Percentiles rank a stretch among this genome's conserved stretches.
Conservation (phyloP, 371 early-diverging fungal genomes). For the Mortierella sp. region DNA sequence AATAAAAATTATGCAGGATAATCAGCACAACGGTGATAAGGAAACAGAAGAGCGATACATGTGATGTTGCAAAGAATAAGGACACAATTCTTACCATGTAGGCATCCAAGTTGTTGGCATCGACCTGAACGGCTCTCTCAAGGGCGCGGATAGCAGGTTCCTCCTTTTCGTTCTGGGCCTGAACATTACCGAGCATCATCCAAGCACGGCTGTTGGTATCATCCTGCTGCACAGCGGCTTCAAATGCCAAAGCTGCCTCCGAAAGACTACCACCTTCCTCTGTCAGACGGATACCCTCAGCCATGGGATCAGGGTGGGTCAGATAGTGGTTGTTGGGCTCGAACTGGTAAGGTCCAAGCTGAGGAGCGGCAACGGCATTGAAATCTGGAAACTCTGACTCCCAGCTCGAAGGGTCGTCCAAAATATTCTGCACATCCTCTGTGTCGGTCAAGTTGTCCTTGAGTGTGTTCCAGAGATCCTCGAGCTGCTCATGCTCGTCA, state of each 20-base stretch:
- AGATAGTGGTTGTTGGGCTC: slow-evolving; percentile 83
- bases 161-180: slow-evolving; percentile 93
- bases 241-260: slow-evolving; percentile 84
- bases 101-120: slow-evolving; percentile 75
- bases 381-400: slow-evolving; percentile 72
- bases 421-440: slow-evolving; percentile 56
- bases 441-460: slow-evolving; percentile 66
- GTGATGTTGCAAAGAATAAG: not conserved
- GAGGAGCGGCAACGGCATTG: slow-evolving; percentile 60
- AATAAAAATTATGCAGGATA: not conserved
- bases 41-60: not conserved
- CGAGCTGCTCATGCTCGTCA: slow-evolving; percentile 68
- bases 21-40: not conserved
- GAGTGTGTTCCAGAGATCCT: slow-evolving; percentile 71
- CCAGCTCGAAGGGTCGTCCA: slow-evolving; percentile 66
- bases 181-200: slow-evolving; percentile 84
- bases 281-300: slow-evolving; percentile 65
- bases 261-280: slow-evolving; percentile 73
- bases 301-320: slow-evolving; percentile 65
- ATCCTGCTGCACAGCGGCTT: slow-evolving; percentile 84
- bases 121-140: slow-evolving; percentile 73
- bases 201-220: slow-evolving; percentile 80
- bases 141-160: slow-evolving; percentile 87
- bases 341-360: slow-evolving; percentile 81
- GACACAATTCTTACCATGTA: slow-evolving; percentile 66